phyloP scores from a whole-genome alignment of 2,329 filamentous ascomycete genomes.

The Penicillium sp. region DNA sequence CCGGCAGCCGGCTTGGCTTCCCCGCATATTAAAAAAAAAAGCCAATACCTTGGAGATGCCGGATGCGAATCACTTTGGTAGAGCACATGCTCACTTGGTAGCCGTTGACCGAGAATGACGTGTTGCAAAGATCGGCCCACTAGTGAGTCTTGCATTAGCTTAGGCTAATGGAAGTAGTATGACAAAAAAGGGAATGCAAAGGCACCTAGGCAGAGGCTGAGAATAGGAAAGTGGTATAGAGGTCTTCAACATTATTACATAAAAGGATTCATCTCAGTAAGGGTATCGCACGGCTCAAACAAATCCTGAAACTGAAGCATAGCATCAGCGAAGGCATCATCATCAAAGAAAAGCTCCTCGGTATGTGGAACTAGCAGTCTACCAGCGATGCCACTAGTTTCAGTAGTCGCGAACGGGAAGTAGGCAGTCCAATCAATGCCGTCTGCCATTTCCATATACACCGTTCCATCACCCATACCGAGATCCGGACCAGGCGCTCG shows the following conservation, averaged over 20 bases:
- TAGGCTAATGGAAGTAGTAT: no score
- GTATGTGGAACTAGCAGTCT: constrained; percentile 15
- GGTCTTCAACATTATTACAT: not conserved
- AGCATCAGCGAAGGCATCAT: constrained; percentile 12
- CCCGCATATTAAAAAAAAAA: no score
- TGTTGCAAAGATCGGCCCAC: no score
- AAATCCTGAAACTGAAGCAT: constrained; percentile 16
- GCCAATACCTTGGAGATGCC: no score
- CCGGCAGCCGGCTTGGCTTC: not conserved
- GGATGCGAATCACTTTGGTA: no score
- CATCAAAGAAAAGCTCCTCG: constrained; percentile 13
- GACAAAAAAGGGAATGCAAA: no score
- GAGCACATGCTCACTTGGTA: no score
- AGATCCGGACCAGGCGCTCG: constrained; percentile 11
- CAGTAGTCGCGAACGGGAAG: constrained; percentile 37
- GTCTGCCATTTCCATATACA: constrained; percentile 15
- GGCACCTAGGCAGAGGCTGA: no score
- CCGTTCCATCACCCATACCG: constrained; percentile 12
- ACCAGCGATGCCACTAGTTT: constrained; percentile 27
- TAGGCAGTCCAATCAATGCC: constrained; percentile 37
- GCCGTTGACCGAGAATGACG: no score
- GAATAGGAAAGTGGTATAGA: no score
- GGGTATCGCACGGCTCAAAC: constrained; percentile 11
- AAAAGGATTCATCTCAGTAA: constrained; percentile 7
- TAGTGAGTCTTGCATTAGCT: no score